Evolutionary conservation across 2,329 filamentous ascomycete species (phyloP), one percentile per base, ranked within the genome.

Genomic region (Talaromyces verruculosus): DNA sequence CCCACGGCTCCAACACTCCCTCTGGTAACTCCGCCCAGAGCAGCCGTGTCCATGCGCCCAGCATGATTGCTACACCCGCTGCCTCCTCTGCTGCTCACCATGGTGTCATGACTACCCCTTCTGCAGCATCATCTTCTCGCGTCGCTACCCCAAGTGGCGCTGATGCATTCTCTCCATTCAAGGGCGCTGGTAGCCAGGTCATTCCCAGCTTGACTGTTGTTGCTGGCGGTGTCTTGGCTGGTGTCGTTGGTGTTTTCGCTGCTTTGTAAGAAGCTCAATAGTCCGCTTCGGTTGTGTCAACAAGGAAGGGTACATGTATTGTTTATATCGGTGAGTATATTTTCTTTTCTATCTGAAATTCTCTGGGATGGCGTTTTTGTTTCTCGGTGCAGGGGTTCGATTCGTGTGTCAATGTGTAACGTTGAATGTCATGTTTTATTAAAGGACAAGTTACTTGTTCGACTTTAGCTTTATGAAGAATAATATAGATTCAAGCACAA

Each of bases 181-280:
- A 28, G 43, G 65, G 65, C n/a, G 61, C 65, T 5, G 65, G 65
- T 28, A 57, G 15, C 33, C 65, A 66, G 25, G 17, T 60, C 6
- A 19, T 66, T 4, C 65, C 65, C 2, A 63, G 65, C 53, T 43
- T 66, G 61, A 63, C n/a, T 33, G 17, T 63, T n/a, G 60, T 63
- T 13, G 64, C 49, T 35, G 49, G 45, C 8, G 45, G 65, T 59
- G 61, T 66, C 17, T 43, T 66, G 30, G 65, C 61, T 15, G 61
- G 60, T 60, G 30, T 66, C 5, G 60, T 63, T 47, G 65, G 60
- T 35, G 61, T 59, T 43, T 66, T 66, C 28, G 65, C 53, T 53
- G 61, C 53, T 17, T 22, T 66, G 61, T 66, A 35, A 51, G 51
- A 19, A 28, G 11, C 17, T 35, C 3, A 7, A 45, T 30, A 11